A percentile compares a stretch with the other conserved stretches of the same genome.
Conservation (phyloP, 345 rosid species). For the Litchi chinensis region DNA sequence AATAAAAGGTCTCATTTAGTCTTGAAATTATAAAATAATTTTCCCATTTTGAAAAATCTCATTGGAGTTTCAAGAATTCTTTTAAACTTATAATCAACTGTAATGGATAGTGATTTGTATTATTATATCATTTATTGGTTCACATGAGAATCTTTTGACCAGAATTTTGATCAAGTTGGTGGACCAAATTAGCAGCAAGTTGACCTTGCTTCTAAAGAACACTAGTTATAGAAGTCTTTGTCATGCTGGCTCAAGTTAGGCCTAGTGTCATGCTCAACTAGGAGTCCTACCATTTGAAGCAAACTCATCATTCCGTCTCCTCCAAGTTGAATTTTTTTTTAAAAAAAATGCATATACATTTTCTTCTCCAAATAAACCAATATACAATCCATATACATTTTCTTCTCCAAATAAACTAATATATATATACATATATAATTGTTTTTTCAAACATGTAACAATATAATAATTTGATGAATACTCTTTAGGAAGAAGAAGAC, state of each 20-base stretch:
- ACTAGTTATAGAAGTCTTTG: not conserved
- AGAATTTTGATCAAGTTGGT: not conserved
- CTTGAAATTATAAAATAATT: no score
- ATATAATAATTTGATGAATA: not conserved
- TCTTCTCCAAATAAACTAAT: not conserved
- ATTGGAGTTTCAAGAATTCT: no score
- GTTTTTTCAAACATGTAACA: no score
- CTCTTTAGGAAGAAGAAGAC: not conserved
- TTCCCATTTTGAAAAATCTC: no score
- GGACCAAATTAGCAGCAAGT: not conserved
- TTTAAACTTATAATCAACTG: not conserved
- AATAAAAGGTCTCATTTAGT: no score
- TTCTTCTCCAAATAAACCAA: not conserved
- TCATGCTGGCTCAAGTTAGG: not conserved
- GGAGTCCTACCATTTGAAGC: conserved; percentile 2
- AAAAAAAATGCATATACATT: not conserved
- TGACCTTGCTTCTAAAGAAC: conserved; percentile 3
- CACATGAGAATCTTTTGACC: not conserved
- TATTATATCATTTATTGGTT: not conserved
- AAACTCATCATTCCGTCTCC: not conserved
- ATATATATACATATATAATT: not conserved
- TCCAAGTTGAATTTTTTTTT: not conserved
- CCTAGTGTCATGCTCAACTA: conserved; percentile 1
- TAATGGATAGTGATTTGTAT: no score
- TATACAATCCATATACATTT: not conserved